A percentile compares a stretch with the other conserved stretches of the same genome.
These are phyloP conservation scores for Syzygium jambos DNA, from an alignment of 345 rosid species.

Conservation along the genomic window DNA sequence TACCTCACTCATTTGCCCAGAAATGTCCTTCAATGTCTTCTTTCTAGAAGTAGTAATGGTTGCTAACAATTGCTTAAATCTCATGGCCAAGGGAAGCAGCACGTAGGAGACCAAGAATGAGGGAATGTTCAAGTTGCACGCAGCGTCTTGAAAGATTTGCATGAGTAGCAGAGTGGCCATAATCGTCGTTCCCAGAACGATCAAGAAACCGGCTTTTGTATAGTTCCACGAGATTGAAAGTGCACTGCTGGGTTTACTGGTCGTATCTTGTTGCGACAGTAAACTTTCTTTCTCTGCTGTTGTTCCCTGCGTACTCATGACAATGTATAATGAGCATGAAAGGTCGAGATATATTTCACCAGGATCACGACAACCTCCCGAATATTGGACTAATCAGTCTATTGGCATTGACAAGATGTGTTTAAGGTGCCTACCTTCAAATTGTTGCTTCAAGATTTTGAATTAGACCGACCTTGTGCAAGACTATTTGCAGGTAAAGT, in stretches of 20 bases:
- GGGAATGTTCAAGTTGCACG: constrained; percentile 15
- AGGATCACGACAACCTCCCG: neutral
- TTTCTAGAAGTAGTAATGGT: constrained; percentile 20
- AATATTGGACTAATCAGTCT: neutral
- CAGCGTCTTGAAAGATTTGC: constrained; percentile 10
- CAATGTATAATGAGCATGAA: neutral
- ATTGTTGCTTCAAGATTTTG: neutral
- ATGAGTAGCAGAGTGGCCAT: constrained; percentile 23
- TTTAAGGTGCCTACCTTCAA: constrained; percentile 12
- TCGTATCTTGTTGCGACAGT: neutral
- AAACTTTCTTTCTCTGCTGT: constrained; percentile 11
- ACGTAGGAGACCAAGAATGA: constrained; percentile 34
- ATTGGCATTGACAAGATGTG: neutral
- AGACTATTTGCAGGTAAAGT: neutral
- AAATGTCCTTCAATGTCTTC: constrained; percentile 20
- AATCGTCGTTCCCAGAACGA: constrained; percentile 22
- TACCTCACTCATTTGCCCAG: constrained; percentile 40
- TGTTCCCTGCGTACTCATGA: neutral
- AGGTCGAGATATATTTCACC: neutral
- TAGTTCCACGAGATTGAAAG: constrained; percentile 20
- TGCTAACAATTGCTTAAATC: constrained; percentile 9
- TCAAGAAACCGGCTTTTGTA: constrained; percentile 12
- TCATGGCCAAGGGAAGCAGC: constrained; percentile 30
- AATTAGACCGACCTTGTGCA: neutral
- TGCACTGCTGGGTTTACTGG: neutral